Conservation (phyloP, 2,329 filamentous ascomycete genomes). For the Fusarium falciforme region DNA sequence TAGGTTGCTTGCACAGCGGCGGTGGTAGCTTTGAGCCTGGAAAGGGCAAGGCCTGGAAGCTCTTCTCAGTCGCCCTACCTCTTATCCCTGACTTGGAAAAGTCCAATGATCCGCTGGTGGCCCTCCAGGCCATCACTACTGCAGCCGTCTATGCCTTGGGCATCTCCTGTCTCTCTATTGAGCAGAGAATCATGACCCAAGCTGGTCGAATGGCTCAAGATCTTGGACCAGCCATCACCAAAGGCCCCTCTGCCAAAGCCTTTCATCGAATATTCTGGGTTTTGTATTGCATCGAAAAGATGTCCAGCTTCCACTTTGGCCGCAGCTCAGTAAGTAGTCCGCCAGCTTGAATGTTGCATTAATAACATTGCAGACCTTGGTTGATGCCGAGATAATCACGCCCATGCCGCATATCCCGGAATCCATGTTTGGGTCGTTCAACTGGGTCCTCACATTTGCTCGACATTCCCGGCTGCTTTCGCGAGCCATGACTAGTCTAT, state of each 20-base stretch:
- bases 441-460: conserved; percentile 22
- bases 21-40: conserved; percentile 38
- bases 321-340: conserved; percentile 27
- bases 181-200: conserved; percentile 32
- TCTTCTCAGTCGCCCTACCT: conserved; percentile 30
- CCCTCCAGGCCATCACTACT: conserved; percentile 34
- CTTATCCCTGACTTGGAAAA: conserved; percentile 16
- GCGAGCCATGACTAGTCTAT: conserved; percentile 21
- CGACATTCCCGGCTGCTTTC: conserved; percentile 30
- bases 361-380: conserved; percentile 13
- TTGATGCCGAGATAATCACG: conserved; percentile 26
- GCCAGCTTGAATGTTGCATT: background rate
- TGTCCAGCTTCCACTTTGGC: conserved; percentile 37
- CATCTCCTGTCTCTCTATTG: conserved; percentile 27
- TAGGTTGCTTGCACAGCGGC: conserved; percentile 29
- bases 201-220: conserved; percentile 33
- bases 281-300: conserved; percentile 35
- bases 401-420: conserved; percentile 33
- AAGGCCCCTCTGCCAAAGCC: background rate
- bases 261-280: conserved; percentile 36
- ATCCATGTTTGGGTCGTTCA: conserved; percentile 29
- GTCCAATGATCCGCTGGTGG: conserved; percentile 13
- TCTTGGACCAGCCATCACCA: conserved; percentile 15
- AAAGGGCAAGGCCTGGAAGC: conserved; percentile 33
- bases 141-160: conserved; percentile 22